Evolutionary conservation across 2,329 filamentous ascomycete species (phyloP), one percentile per base, ranked within the genome.

Genomic region (Ophiognomonia clavigignenti-juglandacearum): DNA sequence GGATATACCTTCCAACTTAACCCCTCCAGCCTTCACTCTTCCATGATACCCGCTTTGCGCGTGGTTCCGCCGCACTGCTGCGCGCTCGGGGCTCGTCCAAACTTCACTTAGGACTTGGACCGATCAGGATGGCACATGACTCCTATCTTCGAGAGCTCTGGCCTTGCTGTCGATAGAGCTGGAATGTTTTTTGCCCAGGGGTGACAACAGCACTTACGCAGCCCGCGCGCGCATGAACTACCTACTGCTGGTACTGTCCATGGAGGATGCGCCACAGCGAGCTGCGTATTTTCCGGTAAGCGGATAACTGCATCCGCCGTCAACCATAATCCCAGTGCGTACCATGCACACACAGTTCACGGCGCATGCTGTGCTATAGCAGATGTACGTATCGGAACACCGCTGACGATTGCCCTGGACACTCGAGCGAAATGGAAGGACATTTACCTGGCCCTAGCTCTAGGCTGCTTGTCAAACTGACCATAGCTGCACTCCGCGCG

Each of bases 271-370:
- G 34, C 34, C 34, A 20, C 18, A 20, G 9, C 11, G 16, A 47
- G 45, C 45, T 39, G 45, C 45, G 45, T 42, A 22, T 18, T 41
- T 31, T 32, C 31, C 18, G 29, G 32, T 20, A 29, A 13, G 24
- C 23, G 22, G 34, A 43, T 24, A 34, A 43, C n/a, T 34, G 34
- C 23, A 34, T 18, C 27, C 34, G 18, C 34, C 34, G 16, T 8
- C 34, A n/a, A 4, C 16, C 19, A 19, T 20, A 24, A n/a, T 16
- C 24, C 16, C 23, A 5, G 19, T 35, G 23, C 39, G n/a, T 6
- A n/a, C 6, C 18, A 34, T 11, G 7, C 11, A 31, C 29, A 11
- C 19, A 31, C 10, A 26, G 24, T 10, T 6, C 24, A 6, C 24
- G 24, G 24, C 39, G 32, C 14, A 32, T 9, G 14, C 7, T 42